A percentile compares a stretch with the other conserved stretches of the same genome.
phyloP scores from a whole-genome alignment of 352 stramenopile genomes.

The Bremia lactucae region DNA sequence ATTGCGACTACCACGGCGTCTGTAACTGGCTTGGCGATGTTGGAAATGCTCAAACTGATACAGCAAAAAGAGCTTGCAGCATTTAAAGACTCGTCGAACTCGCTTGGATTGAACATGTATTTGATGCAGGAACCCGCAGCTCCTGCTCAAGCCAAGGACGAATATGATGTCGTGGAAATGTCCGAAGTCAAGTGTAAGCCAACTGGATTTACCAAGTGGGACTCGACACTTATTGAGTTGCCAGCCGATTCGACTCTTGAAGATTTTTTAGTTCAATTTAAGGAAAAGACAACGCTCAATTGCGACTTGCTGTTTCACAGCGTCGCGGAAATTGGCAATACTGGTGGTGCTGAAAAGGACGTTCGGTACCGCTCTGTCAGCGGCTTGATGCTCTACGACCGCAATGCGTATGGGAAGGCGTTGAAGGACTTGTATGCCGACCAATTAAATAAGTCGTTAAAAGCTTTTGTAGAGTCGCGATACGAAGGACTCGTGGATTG shows the following conservation, averaged over 20 bases:
- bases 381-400: conserved; percentile 80
- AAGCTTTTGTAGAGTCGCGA: conserved; percentile 56
- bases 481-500: conserved; percentile 79
- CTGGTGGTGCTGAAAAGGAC: conserved; percentile 46
- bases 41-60: conserved; percentile 84
- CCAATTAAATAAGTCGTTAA: conserved; percentile 46
- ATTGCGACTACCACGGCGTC: conserved; percentile 99
- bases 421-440: conserved; percentile 61
- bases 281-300: conserved; percentile 61
- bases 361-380: conserved; percentile 53
- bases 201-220: conserved; percentile 88
- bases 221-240: conserved; percentile 73
- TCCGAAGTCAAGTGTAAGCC: conserved; percentile 81
- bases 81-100: conserved; percentile 90
- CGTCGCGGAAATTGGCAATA: conserved; percentile 62
- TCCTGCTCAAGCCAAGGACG: conserved; percentile 82
- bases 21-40: conserved; percentile 94
- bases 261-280: conserved; percentile 60
- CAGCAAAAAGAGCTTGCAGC: conserved; percentile 82
- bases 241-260: conserved; percentile 51
- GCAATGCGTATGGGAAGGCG: conserved; percentile 62
- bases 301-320: conserved; percentile 74
- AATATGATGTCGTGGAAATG: conserved; percentile 87
- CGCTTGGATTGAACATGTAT: conserved; percentile 88
- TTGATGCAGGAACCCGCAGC: conserved; percentile 83